phyloP scores from a whole-genome alignment of 331 rosid genomes.

The Arachis monticola region DNA sequence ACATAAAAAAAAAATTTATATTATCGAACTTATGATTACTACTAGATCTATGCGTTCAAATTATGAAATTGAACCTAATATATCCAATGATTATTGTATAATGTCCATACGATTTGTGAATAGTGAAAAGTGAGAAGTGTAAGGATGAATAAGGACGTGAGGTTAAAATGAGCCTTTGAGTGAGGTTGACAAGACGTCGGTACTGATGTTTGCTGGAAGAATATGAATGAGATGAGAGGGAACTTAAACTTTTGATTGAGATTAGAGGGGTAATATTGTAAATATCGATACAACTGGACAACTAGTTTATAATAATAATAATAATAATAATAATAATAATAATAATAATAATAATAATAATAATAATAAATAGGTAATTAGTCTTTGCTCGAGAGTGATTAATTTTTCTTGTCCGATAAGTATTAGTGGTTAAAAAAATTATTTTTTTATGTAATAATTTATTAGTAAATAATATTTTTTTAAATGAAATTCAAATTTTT shows the following conservation, averaged over 20 bases:
- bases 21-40: too few species aligned
- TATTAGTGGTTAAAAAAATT: too few species aligned
- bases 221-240: not conserved
- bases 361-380: too few species aligned
- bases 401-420: too few species aligned
- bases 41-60: too few species aligned
- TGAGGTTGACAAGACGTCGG: not conserved
- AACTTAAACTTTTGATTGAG: not conserved
- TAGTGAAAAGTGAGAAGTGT: not conserved
- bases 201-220: not conserved
- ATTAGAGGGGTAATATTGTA: not conserved
- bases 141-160: not conserved
- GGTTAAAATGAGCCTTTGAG: not conserved
- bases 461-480: too few species aligned
- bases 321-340: constrained; percentile 34
- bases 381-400: too few species aligned
- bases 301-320: not conserved
- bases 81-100: not conserved
- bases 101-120: not conserved
- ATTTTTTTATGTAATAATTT: too few species aligned
- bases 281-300: constrained; percentile 19
- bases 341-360: constrained; percentile 25
- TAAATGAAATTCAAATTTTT: too few species aligned
- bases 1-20: too few species aligned
- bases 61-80: too few species aligned